phyloP scores from a whole-genome alignment of 148 eudicot genomes.

The Beta vulgaris region DNA sequence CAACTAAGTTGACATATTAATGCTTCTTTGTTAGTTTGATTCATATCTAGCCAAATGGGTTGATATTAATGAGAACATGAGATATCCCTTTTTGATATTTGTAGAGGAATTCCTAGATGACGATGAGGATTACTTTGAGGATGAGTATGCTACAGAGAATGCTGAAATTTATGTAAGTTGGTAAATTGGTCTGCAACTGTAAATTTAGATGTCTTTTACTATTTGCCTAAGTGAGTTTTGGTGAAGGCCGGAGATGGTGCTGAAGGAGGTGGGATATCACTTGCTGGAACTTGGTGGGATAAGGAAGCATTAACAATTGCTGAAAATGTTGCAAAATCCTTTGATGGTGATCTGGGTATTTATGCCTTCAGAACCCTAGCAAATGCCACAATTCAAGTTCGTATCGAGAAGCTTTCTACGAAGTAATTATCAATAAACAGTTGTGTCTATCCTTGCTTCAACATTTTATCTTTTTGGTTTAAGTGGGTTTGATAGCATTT shows the following conservation, averaged over 20 bases:
- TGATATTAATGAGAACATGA: background rate
- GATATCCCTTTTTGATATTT: constrained; percentile 19
- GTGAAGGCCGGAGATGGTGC: constrained; percentile 84
- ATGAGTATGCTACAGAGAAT: constrained; percentile 53
- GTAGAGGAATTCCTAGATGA: constrained; percentile 52
- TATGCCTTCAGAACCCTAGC: constrained; percentile 77
- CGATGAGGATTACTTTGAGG: constrained; percentile 53
- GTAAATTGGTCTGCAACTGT: background rate
- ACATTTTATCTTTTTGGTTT: background rate
- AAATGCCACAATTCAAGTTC: constrained; percentile 67
- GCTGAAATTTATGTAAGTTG: constrained; percentile 58
- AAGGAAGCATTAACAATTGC: constrained; percentile 72
- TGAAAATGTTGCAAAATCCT: constrained; percentile 54
- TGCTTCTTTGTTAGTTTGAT: background rate
- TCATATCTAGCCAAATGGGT: background rate
- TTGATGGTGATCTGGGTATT: constrained; percentile 66
- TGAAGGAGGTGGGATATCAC: constrained; percentile 85
- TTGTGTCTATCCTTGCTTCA: background rate
- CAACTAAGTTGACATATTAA: background rate
- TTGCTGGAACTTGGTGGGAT: constrained; percentile 83
- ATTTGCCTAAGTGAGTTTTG: constrained; percentile 10
- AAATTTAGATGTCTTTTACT: constrained; percentile 3
- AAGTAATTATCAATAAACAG: constrained; percentile 46
- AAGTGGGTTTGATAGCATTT: background rate
- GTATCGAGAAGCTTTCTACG: constrained; percentile 77